Conservation (phyloP, 2,329 filamentous ascomycete species). For the Fusarium multiceps region DNA sequence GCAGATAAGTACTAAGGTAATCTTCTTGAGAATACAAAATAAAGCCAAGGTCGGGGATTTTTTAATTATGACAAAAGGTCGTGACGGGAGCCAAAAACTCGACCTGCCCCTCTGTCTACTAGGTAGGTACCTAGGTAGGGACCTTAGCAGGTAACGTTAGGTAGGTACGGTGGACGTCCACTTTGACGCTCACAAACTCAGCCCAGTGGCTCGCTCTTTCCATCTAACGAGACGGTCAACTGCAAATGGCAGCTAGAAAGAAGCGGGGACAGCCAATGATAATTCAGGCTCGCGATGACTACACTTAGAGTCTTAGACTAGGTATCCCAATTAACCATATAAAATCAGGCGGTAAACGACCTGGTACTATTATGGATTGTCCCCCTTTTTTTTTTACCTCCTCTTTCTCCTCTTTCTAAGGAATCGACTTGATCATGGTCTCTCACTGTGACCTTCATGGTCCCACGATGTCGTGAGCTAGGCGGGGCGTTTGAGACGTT, state of each 20-base stretch:
- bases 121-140: background rate
- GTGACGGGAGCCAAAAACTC: slow-evolving; percentile 25
- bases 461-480: slow-evolving; percentile 26
- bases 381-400: slow-evolving; percentile 5
- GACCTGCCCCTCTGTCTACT: slow-evolving; percentile 27
- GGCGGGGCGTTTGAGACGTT: slow-evolving; percentile 20
- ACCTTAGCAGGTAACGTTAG: slow-evolving; percentile 4
- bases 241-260: slow-evolving; percentile 26
- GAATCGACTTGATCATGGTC: background rate
- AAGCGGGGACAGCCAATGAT: slow-evolving; percentile 31
- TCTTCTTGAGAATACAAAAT: background rate
- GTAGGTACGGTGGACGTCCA: slow-evolving; percentile 27
- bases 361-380: slow-evolving; percentile 15
- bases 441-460: slow-evolving; percentile 9
- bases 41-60: slow-evolving; percentile 5
- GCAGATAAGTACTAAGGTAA: background rate
- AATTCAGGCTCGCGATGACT: background rate
- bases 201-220: slow-evolving; percentile 25
- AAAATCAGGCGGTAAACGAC: slow-evolving; percentile 17
- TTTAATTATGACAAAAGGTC: slow-evolving; percentile 30
- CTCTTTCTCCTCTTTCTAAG: slow-evolving; percentile 20
- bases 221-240: slow-evolving; percentile 34
- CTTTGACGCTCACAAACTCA: slow-evolving; percentile 26
- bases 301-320: background rate
- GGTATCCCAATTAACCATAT: background rate